Conservation (phyloP, 1,139 yeast genomes). For the Saccharomyces hybrid region DNA sequence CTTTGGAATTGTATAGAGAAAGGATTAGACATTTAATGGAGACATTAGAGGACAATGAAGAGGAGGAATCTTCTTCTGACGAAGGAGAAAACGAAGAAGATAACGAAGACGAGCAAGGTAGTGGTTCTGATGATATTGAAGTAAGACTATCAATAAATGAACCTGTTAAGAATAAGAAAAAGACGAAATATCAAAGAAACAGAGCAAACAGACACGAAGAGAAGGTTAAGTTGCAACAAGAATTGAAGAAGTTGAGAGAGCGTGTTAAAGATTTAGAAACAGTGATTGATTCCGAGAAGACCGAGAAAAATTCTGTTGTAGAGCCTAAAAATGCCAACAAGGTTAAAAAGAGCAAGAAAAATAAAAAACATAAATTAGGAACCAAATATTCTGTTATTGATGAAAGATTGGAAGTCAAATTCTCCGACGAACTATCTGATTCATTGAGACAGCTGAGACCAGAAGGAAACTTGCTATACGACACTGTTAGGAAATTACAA, state of each 20-base stretch:
- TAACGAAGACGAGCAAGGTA: neutral
- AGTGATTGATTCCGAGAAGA: conserved; percentile 36
- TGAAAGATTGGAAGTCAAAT: conserved; percentile 72
- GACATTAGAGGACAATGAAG: conserved; percentile 52
- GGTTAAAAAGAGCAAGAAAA: conserved; percentile 27
- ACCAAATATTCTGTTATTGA: conserved; percentile 53
- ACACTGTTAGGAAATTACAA: conserved; percentile 75
- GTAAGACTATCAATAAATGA: conserved; percentile 59
- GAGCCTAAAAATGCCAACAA: conserved; percentile 17
- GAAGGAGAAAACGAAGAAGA: conserved; percentile 38
- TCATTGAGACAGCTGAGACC: conserved; percentile 79
- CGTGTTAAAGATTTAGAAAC: conserved; percentile 54
- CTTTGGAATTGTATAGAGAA: conserved; percentile 53
- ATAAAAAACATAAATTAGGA: conserved; percentile 37
- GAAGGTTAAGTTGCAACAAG: conserved; percentile 46
- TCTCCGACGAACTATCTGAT: conserved; percentile 81
- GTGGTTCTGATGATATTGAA: conserved; percentile 16
- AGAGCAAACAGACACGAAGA: conserved; percentile 60
- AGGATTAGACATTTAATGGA: conserved; percentile 59
- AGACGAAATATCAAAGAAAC: conserved; percentile 73
- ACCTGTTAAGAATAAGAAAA: conserved; percentile 61
- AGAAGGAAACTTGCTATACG: conserved; percentile 82
- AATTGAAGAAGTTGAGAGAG: conserved; percentile 50
- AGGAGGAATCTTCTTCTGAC: conserved; percentile 36
- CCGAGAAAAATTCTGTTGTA: conserved; percentile 36